Conservation (phyloP, 1,284 basidiomycete genomes). For the Amylostereum areolatum region DNA sequence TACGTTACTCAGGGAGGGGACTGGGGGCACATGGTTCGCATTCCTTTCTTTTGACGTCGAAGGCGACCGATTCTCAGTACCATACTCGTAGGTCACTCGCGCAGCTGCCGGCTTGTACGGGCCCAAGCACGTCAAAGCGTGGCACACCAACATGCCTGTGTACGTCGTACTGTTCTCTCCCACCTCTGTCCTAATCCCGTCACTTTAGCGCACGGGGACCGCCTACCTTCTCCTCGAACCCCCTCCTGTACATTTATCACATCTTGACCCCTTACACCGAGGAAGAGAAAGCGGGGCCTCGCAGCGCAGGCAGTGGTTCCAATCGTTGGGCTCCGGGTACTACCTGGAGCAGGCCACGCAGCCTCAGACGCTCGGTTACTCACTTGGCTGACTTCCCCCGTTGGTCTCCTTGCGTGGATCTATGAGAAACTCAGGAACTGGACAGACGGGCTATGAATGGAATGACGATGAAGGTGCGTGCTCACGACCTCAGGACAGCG, state of each 20-base stretch:
- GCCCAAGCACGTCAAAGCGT: slow-evolving; percentile 26
- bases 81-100: slow-evolving; percentile 22
- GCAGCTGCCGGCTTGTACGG: slow-evolving; percentile 24
- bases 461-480: slow-evolving; percentile 40
- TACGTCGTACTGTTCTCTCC: slow-evolving; percentile 11
- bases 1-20: slow-evolving; percentile 44
- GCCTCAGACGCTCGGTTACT: slow-evolving; percentile 55
- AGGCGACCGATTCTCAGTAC: not conserved
- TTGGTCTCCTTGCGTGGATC: slow-evolving; percentile 53
- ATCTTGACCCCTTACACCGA: slow-evolving; percentile 23
- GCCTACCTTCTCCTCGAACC: not conserved
- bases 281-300: slow-evolving; percentile 31
- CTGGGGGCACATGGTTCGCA: slow-evolving; percentile 32
- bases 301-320: slow-evolving; percentile 26
- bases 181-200: not conserved
- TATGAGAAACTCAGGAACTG: slow-evolving; percentile 52
- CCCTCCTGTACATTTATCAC: not conserved
- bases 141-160: slow-evolving; percentile 29
- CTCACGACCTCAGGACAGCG: not conserved
- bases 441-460: slow-evolving; percentile 45
- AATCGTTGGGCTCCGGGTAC: slow-evolving; percentile 33
- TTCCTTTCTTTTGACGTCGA: not conserved
- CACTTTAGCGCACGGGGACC: not conserved
- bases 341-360: slow-evolving; percentile 36
- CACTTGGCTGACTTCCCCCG: slow-evolving; percentile 52